A percentile compares a stretch with the other conserved stretches of the same genome.
Evolutionary conservation across 2,329 filamentous ascomycete genomes (phyloP).

Genomic region (Fusarium pilosicola): DNA sequence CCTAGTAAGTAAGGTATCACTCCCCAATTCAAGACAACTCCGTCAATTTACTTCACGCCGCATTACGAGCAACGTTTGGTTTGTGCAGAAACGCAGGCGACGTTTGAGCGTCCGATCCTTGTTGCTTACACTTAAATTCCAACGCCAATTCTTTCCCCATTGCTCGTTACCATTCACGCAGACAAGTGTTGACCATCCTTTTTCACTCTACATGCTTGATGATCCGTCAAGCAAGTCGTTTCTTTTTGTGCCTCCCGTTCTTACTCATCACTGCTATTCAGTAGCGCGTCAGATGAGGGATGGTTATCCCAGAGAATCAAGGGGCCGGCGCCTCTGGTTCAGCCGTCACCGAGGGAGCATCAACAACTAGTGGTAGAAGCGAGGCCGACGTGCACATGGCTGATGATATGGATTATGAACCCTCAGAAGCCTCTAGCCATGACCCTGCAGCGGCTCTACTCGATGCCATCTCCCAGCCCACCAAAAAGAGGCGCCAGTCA

Average conservation of each 20-base stretch:
- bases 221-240: conserved; percentile 5
- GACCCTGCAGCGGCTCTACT: conserved; percentile 17
- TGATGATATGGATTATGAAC: conserved; percentile 12
- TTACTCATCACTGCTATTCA: not conserved
- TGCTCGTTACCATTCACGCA: conserved; percentile 23
- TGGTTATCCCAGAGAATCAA: conserved; percentile 18
- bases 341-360: conserved; percentile 20
- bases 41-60: not conserved
- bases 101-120: not conserved
- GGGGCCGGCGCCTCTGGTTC: conserved; percentile 3
- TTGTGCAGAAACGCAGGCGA: not conserved
- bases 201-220: conserved; percentile 22
- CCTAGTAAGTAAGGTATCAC: not conserved
- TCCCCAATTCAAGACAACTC: not conserved
- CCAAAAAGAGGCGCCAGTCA: conserved; percentile 38
- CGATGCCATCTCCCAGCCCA: conserved; percentile 11
- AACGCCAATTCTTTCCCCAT: conserved; percentile 6
- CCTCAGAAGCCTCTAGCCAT: conserved; percentile 27
- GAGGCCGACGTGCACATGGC: conserved; percentile 21
- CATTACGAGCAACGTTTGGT: not conserved
- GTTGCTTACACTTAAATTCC: conserved; percentile 1
- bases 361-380: conserved; percentile 8
- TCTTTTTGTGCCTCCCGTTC: conserved; percentile 3
- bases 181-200: conserved; percentile 41
- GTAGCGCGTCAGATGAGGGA: conserved; percentile 14